Percentiles rank a stretch among this genome's conserved stretches.
Evolutionary conservation across 495 filamentous ascomycete genomes (phyloP).

Genomic region (Xylona heveae): DNA sequence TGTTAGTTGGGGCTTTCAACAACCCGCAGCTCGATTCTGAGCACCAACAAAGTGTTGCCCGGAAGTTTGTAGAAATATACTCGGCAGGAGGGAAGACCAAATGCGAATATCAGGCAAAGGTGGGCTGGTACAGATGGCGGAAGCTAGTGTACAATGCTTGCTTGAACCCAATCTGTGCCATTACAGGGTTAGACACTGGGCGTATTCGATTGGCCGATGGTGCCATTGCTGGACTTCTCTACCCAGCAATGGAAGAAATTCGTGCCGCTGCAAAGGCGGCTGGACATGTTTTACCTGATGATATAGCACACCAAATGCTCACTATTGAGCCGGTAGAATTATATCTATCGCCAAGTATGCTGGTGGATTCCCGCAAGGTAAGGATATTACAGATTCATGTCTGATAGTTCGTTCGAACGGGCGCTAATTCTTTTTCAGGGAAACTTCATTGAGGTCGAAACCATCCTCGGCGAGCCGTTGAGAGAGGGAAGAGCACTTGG

Average conservation of each 20-base stretch:
- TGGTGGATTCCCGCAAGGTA: slow-evolving; percentile 21
- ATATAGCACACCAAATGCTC: slow-evolving; percentile 16
- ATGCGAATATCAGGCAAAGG: slow-evolving; percentile 14
- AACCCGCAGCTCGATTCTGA: slow-evolving; percentile 11
- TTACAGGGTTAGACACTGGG: slow-evolving; percentile 26
- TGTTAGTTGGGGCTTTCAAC: slow-evolving; percentile 23
- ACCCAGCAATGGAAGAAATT: slow-evolving; percentile 22
- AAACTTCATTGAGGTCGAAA: slow-evolving; percentile 30
- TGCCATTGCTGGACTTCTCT: slow-evolving; percentile 19
- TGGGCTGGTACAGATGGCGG: slow-evolving; percentile 21
- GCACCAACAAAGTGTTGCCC: slow-evolving; percentile 11
- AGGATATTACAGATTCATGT: slow-evolving; percentile 2
- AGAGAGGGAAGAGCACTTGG: slow-evolving; percentile 21
- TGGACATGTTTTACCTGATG: slow-evolving; percentile 15
- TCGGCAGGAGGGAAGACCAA: slow-evolving; percentile 12
- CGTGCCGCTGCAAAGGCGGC: slow-evolving; percentile 11
- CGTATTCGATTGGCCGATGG: slow-evolving; percentile 18
- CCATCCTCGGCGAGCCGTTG: slow-evolving; percentile 29
- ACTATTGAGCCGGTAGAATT: slow-evolving; percentile 16
- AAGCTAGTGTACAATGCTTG: slow-evolving; percentile 30
- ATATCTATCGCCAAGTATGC: slow-evolving; percentile 26
- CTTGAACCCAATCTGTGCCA: slow-evolving; percentile 23
- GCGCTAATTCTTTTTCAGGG: slow-evolving; percentile 13
- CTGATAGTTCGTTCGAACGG: not conserved
- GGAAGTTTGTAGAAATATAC: slow-evolving; percentile 21